Evolutionary conservation across 202 grass and related monocot genomes (phyloP).

Genomic region (Panicum virgatum): DNA sequence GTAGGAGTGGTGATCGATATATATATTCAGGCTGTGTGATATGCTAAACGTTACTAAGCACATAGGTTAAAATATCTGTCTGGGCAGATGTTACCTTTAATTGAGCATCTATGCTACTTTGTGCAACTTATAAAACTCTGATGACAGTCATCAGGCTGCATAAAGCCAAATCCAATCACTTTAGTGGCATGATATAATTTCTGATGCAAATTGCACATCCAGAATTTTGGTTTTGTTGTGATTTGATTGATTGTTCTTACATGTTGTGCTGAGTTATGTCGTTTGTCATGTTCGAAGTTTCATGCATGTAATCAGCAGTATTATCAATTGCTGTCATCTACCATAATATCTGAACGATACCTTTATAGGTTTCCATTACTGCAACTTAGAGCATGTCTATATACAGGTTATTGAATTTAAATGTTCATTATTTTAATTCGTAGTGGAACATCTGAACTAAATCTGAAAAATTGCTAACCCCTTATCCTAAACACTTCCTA

Average conservation of each 20-base stretch:
- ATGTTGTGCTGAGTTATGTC: not conserved
- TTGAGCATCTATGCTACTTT: not conserved
- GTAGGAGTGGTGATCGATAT: not conserved
- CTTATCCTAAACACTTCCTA: not conserved
- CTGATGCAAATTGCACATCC: not conserved
- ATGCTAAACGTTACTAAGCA: not conserved
- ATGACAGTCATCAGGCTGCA: slow-evolving; percentile 12
- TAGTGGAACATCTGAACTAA: not conserved
- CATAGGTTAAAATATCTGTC: not conserved
- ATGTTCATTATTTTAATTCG: not conserved
- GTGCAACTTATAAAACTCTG: not conserved
- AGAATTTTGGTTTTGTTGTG: not conserved
- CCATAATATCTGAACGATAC: not conserved
- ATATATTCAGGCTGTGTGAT: not conserved
- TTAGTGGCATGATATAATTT: not conserved
- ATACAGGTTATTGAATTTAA: not conserved
- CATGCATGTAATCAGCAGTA: not conserved
- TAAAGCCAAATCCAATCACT: not conserved
- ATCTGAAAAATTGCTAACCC: not conserved
- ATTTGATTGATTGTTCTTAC: not conserved
- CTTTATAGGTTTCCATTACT: not conserved
- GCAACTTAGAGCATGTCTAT: not conserved
- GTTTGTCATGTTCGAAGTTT: not conserved
- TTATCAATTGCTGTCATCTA: not conserved
- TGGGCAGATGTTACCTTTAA: not conserved